phyloP scores from a whole-genome alignment of 257 asterid genomes.

The Echites panduratus region DNA sequence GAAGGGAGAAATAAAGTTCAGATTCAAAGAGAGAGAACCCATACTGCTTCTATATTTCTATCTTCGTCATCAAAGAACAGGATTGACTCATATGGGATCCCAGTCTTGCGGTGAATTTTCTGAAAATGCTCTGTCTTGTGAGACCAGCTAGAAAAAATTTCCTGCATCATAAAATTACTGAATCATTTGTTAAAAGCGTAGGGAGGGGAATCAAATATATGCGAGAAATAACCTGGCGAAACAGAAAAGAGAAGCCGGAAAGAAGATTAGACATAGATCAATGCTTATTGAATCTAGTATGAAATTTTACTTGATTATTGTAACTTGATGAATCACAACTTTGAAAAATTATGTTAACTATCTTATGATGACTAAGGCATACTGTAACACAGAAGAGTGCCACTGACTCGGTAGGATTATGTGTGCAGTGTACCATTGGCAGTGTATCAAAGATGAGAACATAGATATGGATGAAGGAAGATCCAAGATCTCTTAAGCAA shows the following conservation, averaged over 20 bases:
- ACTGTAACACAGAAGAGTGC: background rate
- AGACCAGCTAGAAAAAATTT: conserved; percentile 31
- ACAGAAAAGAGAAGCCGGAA: background rate
- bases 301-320: background rate
- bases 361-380: background rate
- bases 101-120: conserved; percentile 23
- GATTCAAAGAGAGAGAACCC: background rate
- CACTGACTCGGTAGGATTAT: background rate
- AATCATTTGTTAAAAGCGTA: background rate
- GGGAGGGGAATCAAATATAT: background rate
- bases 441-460: background rate
- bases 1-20: background rate
- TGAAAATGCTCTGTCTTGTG: conserved; percentile 35
- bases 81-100: conserved; percentile 30
- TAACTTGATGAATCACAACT: background rate
- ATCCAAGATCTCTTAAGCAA: background rate
- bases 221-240: background rate
- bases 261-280: background rate
- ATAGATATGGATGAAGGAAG: background rate
- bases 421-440: background rate
- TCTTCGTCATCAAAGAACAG: conserved; percentile 36
- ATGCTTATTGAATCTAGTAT: background rate
- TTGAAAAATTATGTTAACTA: background rate
- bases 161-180: conserved; percentile 21
- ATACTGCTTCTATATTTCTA: conserved; percentile 29